phyloP scores from a whole-genome alignment of 1,284 basidiomycete genomes.

The Ganoderma lucidum region DNA sequence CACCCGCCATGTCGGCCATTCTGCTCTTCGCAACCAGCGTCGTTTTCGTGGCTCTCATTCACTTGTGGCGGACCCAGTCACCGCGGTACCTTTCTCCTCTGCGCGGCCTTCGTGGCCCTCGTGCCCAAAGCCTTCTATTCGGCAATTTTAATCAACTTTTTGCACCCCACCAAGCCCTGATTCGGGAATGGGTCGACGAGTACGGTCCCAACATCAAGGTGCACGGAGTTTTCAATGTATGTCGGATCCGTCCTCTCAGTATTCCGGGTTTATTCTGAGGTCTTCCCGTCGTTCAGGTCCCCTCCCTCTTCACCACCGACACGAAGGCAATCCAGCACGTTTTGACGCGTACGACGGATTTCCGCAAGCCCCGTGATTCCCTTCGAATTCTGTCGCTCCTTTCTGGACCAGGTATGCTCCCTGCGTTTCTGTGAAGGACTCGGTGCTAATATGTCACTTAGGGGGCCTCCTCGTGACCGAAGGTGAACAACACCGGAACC shows the following conservation, averaged over 20 bases:
- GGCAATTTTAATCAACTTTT: slow-evolving; percentile 59
- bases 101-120: slow-evolving; percentile 58
- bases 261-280: neutral
- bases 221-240: slow-evolving; percentile 54
- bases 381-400: slow-evolving; percentile 31
- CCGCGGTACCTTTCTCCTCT: slow-evolving; percentile 51
- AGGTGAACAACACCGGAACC: slow-evolving; percentile 27
- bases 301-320: slow-evolving; percentile 52
- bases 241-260: slow-evolving; percentile 23
- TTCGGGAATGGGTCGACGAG: slow-evolving; percentile 61
- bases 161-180: slow-evolving; percentile 46
- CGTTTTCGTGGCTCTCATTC: slow-evolving; percentile 4
- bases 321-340: slow-evolving; percentile 46
- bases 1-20: neutral
- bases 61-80: slow-evolving; percentile 9
- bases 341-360: slow-evolving; percentile 43
- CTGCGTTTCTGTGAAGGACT: neutral
- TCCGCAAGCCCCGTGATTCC: slow-evolving; percentile 40
- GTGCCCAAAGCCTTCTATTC: slow-evolving; percentile 55
- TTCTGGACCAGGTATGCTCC: slow-evolving; percentile 15
- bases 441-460: neutral
- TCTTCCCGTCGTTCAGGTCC: slow-evolving; percentile 39
- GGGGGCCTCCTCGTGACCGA: slow-evolving; percentile 13
- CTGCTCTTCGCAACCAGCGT: neutral
- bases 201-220: slow-evolving; percentile 63